Evolutionary conservation across 2,329 filamentous ascomycete genomes (phyloP).

Genomic region (Diaporthe sp.): DNA sequence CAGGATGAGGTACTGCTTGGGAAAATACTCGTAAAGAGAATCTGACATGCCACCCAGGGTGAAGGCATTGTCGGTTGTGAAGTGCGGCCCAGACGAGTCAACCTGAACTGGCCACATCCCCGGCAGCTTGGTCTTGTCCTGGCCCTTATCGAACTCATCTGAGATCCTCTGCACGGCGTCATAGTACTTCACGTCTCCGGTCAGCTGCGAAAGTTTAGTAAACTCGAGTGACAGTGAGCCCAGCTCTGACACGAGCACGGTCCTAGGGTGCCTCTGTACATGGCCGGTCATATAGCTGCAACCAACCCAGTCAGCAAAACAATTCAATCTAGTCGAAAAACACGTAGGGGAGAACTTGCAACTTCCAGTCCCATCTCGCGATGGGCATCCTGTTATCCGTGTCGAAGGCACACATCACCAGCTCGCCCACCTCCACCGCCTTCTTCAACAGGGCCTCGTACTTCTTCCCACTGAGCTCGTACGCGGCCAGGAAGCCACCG

Average conservation of each 20-base stretch:
- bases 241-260: conserved; percentile 61
- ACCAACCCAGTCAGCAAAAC: conserved; percentile 16
- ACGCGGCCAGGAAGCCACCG: conserved; percentile 77
- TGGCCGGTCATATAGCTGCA: conserved; percentile 58
- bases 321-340: not conserved
- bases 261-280: conserved; percentile 58
- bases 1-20: conserved; percentile 75
- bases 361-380: conserved; percentile 67
- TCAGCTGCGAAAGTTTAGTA: conserved; percentile 74
- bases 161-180: conserved; percentile 71
- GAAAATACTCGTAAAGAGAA: conserved; percentile 75
- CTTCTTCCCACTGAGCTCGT: conserved; percentile 71
- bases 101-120: conserved; percentile 73
- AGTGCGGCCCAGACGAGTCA: conserved; percentile 62
- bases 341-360: conserved; percentile 45
- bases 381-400: conserved; percentile 77
- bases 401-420: conserved; percentile 76
- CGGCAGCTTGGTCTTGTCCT: conserved; percentile 67
- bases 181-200: conserved; percentile 70
- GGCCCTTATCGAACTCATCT: conserved; percentile 65
- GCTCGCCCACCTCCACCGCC: conserved; percentile 72
- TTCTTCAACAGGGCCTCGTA: conserved; percentile 69
- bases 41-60: conserved; percentile 69
- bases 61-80: conserved; percentile 67
- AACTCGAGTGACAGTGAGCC: conserved; percentile 73